Percentiles rank a stretch among this genome's conserved stretches.
These are phyloP conservation scores for Microglena sp. DNA, from an alignment of 139 green algal species.

Conservation along the genomic window DNA sequence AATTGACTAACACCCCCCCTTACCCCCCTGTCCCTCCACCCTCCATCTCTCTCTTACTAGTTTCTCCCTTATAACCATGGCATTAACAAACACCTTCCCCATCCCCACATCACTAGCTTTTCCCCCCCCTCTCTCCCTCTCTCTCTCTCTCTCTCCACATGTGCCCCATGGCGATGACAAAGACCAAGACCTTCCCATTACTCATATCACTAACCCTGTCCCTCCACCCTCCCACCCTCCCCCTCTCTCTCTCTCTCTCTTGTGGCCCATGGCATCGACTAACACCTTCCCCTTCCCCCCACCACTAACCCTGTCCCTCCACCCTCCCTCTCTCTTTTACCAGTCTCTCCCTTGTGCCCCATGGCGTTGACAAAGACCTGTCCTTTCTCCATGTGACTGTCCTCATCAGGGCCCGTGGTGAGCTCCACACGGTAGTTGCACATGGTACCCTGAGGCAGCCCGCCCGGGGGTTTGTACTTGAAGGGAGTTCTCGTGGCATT, in stretches of 20 bases:
- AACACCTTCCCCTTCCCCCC: constrained; percentile 2
- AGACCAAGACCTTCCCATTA: no score
- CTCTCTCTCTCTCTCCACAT: no score
- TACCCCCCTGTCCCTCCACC: no score
- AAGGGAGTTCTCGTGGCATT: constrained; percentile 10
- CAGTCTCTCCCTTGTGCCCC: constrained; percentile 4
- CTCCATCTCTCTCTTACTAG: no score
- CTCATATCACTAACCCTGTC: background rate
- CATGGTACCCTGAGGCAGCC: constrained; percentile 3
- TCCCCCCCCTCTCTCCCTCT: no score
- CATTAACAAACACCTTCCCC: no score
- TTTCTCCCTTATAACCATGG: no score
- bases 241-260: no score
- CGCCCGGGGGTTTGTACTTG: background rate
- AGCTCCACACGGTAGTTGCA: constrained; percentile 20
- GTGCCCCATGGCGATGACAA: no score
- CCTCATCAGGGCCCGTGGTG: constrained; percentile 12
- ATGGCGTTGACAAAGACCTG: constrained; percentile 24
- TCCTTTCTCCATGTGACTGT: constrained; percentile 7
- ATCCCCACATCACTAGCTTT: no score
- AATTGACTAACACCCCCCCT: no score
- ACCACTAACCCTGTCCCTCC: background rate
- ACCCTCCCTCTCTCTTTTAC: background rate
- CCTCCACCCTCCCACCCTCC: background rate
- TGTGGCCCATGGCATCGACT: no score